Conservation (phyloP, 345 rosid species). For the Brassica nigra region DNA sequence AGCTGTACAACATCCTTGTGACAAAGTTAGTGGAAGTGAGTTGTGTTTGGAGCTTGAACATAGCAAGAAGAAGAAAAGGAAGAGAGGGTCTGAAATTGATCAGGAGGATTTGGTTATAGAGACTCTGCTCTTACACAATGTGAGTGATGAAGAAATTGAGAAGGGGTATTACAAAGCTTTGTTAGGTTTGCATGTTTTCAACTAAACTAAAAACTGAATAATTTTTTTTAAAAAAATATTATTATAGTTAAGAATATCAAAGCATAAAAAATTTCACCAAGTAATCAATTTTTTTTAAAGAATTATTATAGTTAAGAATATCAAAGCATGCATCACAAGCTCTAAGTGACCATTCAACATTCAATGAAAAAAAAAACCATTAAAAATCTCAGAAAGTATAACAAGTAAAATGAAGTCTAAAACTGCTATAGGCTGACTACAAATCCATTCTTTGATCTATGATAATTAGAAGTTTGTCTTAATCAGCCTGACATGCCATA, state of each 20-base stretch:
- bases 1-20: constrained; percentile 50
- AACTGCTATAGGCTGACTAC: constrained; percentile 32
- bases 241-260: neutral
- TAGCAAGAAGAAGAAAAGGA: constrained; percentile 51
- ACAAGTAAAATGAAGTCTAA: constrained; percentile 1
- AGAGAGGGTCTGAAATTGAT: constrained; percentile 46
- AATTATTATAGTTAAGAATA: neutral
- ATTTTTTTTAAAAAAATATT: neutral
- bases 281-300: neutral
- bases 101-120: constrained; percentile 88
- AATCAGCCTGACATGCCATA: constrained; percentile 66
- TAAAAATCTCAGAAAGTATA: neutral
- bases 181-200: constrained; percentile 68
- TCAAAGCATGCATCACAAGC: constrained; percentile 12
- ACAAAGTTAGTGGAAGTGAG: constrained; percentile 14
- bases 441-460: constrained; percentile 2
- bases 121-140: constrained; percentile 67
- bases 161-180: constrained; percentile 72
- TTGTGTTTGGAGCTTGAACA: constrained; percentile 27
- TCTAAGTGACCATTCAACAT: constrained; percentile 9
- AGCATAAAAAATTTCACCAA: no score
- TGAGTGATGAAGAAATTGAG: constrained; percentile 76
- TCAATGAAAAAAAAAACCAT: neutral
- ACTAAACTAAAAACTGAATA: constrained; percentile 20
- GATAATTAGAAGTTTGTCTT: constrained; percentile 10